Base-by-base conservation (phyloP, 352 stramenopile genomes). In the Phytophthora boehmeriae region DNA sequence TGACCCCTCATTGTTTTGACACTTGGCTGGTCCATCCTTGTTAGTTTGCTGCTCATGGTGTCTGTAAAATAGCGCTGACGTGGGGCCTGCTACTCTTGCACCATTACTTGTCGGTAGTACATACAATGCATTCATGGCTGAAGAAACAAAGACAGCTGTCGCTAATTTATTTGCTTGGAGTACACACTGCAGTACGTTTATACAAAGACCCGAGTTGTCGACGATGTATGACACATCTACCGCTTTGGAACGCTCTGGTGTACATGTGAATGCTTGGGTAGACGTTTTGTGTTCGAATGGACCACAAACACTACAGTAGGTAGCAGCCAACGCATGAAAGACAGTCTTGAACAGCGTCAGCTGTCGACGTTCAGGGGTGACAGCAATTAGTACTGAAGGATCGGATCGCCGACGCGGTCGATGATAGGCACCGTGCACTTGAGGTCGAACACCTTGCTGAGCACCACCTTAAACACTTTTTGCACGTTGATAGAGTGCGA, bases 401-500 rank as follows among this genome's bases (percentile, higher is more conserved):
- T 96, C 27, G 93, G 93, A 67, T 98, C 92, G 22, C 91, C 92
- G 35, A 96, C 83, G 22, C 95, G 91, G 49, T 94, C 85, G 59
- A 98, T 97, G 69, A 97, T 90, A 27, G 81, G 83, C n/a, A 98
- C 85, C 4, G 93, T 98, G 68, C 86, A 97, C 73, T 97, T 93
- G 62, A 98, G 81, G 53, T 98, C 91, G 63, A 98, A 98, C 28
- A 98, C 92, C 68, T 97, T 98, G 62, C 86, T 95, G 51, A 98
- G 73, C 43, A 98, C 90, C 48, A 98, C 88, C 63, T 98, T 98
- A 75, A 98, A 98, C 45, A 98, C 85, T 76, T 98, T 98, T 53
- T 98, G 90, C 23, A 98, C 91, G 74, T 98, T 98, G 63, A 98
- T 97, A 25, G 92, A 97, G 75, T 98, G 90, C 50, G 84, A 96